Base-by-base conservation (phyloP, 495 filamentous ascomycete species). In the Pyrenopolyporus hunteri region DNA sequence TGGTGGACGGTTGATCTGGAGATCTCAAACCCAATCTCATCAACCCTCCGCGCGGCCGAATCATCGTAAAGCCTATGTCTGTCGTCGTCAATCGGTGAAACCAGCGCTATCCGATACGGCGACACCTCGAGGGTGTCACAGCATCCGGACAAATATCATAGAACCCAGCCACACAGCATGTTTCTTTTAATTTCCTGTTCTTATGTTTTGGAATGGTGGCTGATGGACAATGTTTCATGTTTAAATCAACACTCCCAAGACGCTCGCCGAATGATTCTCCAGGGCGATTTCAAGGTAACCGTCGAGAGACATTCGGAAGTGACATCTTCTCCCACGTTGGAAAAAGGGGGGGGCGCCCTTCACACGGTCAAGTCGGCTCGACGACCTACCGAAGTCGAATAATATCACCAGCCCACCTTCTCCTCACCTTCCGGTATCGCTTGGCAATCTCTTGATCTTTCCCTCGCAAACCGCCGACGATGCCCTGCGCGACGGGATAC, bases 221-320 rank as follows among this genome's bases (percentile, higher is more conserved):
- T 62, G 63, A 66, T 66, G 57, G 57, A n/a, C 35, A 62, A 66
- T 66, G 63, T 66, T 66, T 66, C 63, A 66, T 66, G 63, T 66
- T 66, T 66, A 66, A 66, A 58, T 62, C 63, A 46, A 66, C 42
- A 20, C 33, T 31, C 42, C 57, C 26, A 52, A 54, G 43, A 49
- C 48, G 43, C 53, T 47, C 53, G 63, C 57, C 57, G 51, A 32
- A 51, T 57, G 51, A 26, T 43, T 50, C 57, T 45, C 48, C 14
- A 60, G 35, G 51, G 37, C 37, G 3, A 22, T 22, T 42, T 44
- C 36, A 23, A 55, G 57, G 56, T 62, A 66, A 66, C 63, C 58
- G 45, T 54, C 35, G 40, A 62, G 63, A 66, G 46, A 64, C 57
- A 58, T 58, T 47, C 58, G 57, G 63, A 62, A 66, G 63, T 47